Conservation (phyloP, 2,329 filamentous ascomycete genomes). For the Venturiaceae sp. region DNA sequence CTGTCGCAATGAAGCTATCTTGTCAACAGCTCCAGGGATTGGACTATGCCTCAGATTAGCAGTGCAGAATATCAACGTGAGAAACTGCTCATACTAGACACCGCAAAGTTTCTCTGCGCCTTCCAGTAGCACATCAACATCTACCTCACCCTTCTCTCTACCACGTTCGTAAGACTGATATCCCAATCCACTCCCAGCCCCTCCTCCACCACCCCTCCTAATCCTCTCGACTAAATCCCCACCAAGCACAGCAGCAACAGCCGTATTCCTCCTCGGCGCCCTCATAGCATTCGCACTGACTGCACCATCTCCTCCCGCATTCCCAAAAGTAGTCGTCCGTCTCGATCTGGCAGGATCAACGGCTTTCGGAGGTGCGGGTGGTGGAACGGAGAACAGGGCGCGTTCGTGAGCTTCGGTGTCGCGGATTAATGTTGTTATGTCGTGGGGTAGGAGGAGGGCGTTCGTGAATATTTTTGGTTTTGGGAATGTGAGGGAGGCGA, state of each 20-base stretch:
- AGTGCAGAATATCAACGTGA: not conserved
- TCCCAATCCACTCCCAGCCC: slow-evolving; percentile 39
- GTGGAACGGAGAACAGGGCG: slow-evolving; percentile 85
- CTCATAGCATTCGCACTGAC: slow-evolving; percentile 33
- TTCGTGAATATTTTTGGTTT: slow-evolving; percentile 93
- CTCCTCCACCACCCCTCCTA: slow-evolving; percentile 45
- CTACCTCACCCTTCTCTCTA: slow-evolving; percentile 58
- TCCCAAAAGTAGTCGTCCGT: slow-evolving; percentile 37
- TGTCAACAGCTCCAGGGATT: slow-evolving; percentile 66
- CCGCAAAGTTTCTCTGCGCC: slow-evolving; percentile 85
- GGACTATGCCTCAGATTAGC: slow-evolving; percentile 38
- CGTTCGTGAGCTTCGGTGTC: slow-evolving; percentile 93
- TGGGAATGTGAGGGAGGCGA: slow-evolving; percentile 57
- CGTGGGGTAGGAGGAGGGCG: slow-evolving; percentile 74
- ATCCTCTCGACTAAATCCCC: slow-evolving; percentile 80
- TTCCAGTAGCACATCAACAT: slow-evolving; percentile 73
- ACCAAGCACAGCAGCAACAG: slow-evolving; percentile 82
- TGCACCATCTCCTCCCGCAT: slow-evolving; percentile 20
- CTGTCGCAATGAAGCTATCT: slow-evolving; percentile 61
- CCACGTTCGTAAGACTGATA: slow-evolving; percentile 31
- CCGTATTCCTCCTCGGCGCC: slow-evolving; percentile 61
- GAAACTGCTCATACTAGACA: slow-evolving; percentile 57
- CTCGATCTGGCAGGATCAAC: slow-evolving; percentile 36
- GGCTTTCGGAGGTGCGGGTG: slow-evolving; percentile 39
- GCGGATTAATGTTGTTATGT: slow-evolving; percentile 89